A percentile compares a stretch with the other conserved stretches of the same genome.
Evolutionary conservation across 805 yeast species (phyloP).

Genomic region (Candida lessepsii): DNA sequence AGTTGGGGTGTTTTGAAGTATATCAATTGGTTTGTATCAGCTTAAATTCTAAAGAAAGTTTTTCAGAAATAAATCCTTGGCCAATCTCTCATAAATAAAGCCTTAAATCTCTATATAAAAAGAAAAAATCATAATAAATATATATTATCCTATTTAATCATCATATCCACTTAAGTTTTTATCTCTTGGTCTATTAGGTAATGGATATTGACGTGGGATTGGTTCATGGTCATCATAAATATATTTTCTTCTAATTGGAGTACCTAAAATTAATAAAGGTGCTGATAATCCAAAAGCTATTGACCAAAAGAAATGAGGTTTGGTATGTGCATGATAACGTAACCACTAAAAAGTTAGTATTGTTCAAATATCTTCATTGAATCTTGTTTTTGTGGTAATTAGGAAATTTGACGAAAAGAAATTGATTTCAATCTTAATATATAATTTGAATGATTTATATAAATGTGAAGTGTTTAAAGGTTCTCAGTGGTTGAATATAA

Average conservation of each 20-base stretch:
- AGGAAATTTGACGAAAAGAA: no score
- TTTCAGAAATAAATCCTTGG: no score
- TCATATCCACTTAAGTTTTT: constrained; percentile 52
- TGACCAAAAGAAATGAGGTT: constrained; percentile 72
- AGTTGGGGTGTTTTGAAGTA: no score
- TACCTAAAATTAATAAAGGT: constrained; percentile 58
- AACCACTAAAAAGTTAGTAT: constrained; percentile 51
- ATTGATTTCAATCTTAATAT: no score
- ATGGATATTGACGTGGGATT: constrained; percentile 59
- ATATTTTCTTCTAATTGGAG: constrained; percentile 70
- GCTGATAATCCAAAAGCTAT: constrained; percentile 64
- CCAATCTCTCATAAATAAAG: no score
- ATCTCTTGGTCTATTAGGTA: constrained; percentile 57
- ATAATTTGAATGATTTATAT: no score
- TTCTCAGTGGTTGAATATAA: no score
- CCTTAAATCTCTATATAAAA: background rate
- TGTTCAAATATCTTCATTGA: no score
- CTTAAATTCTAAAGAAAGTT: no score
- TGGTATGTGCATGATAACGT: constrained; percentile 72
- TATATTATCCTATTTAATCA: constrained; percentile 29
- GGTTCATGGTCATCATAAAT: constrained; percentile 64
- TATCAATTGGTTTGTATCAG: no score
- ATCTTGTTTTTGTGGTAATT: background rate
- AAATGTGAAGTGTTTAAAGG: no score
- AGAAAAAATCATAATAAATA: background rate